Percentiles rank a stretch among this genome's conserved stretches.
These are phyloP conservation scores for Mycotypha africana DNA, from an alignment of 371 early-diverging fungal species.

Conservation along the genomic window DNA sequence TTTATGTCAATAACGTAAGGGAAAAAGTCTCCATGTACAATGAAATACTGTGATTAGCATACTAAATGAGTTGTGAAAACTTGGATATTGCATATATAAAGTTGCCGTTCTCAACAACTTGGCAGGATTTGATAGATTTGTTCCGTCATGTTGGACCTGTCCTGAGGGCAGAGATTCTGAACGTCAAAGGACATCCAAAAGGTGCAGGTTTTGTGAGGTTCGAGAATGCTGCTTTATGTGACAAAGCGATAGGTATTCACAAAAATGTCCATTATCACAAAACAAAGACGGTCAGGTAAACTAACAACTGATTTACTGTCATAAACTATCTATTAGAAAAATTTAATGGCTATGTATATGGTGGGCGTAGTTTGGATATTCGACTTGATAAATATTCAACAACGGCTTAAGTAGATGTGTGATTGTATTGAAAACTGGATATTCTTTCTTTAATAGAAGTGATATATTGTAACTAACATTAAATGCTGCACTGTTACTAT, in stretches of 20 bases:
- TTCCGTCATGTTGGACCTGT: slow-evolving; percentile 57
- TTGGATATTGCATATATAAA: slow-evolving; percentile 8
- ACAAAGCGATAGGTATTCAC: slow-evolving; percentile 59
- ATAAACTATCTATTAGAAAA: slow-evolving; percentile 20
- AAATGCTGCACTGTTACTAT: too few species aligned
- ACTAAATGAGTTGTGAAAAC: background rate
- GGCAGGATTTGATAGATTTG: slow-evolving; percentile 62
- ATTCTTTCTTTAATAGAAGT: too few species aligned
- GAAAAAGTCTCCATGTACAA: too few species aligned
- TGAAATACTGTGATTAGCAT: background rate
- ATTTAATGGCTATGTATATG: slow-evolving; percentile 58
- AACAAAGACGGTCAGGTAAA: too few species aligned
- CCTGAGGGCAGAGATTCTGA: slow-evolving; percentile 48
- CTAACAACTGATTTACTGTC: too few species aligned
- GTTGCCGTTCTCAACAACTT: slow-evolving; percentile 62
- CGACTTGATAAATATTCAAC: slow-evolving; percentile 34
- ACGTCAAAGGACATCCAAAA: slow-evolving; percentile 50
- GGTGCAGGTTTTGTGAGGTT: slow-evolving; percentile 62
- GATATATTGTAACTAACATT: too few species aligned
- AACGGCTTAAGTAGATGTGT: slow-evolving; percentile 7
- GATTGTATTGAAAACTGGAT: too few species aligned
- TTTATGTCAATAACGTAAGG: slow-evolving; percentile 56
- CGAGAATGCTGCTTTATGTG: slow-evolving; percentile 50
- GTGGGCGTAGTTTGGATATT: slow-evolving; percentile 53
- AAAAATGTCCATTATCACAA: too few species aligned